These are phyloP conservation scores for Monosporascus sp. DNA, from an alignment of 2,329 filamentous ascomycete genomes.

Conservation along the genomic window DNA sequence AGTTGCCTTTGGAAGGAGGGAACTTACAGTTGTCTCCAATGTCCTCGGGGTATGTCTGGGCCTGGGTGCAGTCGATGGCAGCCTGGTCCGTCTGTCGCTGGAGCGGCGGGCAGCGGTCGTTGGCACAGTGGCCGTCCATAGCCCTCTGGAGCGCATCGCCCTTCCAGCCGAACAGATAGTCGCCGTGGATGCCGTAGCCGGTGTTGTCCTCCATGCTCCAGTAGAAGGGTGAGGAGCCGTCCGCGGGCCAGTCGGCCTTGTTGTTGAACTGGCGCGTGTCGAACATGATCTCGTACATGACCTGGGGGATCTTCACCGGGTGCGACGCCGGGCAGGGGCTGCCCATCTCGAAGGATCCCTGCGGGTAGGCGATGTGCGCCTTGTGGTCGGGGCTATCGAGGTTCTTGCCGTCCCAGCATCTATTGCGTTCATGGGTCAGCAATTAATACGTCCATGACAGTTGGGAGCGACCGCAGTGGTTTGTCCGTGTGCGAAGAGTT, in stretches of 20 bases:
- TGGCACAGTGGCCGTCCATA: slow-evolving; percentile 30
- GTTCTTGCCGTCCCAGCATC: slow-evolving; percentile 30
- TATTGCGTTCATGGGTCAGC: background rate
- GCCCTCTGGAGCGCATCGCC: slow-evolving; percentile 32
- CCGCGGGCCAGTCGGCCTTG: slow-evolving; percentile 29
- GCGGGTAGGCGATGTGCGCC: slow-evolving; percentile 25
- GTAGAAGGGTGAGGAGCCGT: slow-evolving; percentile 27
- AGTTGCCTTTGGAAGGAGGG: too few species aligned
- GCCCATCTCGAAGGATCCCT: slow-evolving; percentile 24
- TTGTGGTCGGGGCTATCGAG: slow-evolving; percentile 28
- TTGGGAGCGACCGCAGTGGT: too few species aligned
- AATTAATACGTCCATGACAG: too few species aligned
- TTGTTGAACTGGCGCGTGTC: slow-evolving; percentile 31
- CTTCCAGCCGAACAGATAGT: slow-evolving; percentile 36
- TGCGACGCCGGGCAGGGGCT: slow-evolving; percentile 24
- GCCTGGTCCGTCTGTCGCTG: slow-evolving; percentile 24
- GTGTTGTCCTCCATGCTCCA: slow-evolving; percentile 29
- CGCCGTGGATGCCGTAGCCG: slow-evolving; percentile 32
- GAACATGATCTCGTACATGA: slow-evolving; percentile 39
- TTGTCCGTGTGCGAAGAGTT: too few species aligned
- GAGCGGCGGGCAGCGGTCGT: slow-evolving; percentile 25
- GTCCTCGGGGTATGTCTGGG: slow-evolving; percentile 16
- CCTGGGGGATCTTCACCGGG: slow-evolving; percentile 30
- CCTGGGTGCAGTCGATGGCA: slow-evolving; percentile 26
- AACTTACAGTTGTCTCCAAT: slow-evolving; percentile 19